phyloP scores from a whole-genome alignment of 352 stramenopile species.

The Pythium sukuiense region DNA sequence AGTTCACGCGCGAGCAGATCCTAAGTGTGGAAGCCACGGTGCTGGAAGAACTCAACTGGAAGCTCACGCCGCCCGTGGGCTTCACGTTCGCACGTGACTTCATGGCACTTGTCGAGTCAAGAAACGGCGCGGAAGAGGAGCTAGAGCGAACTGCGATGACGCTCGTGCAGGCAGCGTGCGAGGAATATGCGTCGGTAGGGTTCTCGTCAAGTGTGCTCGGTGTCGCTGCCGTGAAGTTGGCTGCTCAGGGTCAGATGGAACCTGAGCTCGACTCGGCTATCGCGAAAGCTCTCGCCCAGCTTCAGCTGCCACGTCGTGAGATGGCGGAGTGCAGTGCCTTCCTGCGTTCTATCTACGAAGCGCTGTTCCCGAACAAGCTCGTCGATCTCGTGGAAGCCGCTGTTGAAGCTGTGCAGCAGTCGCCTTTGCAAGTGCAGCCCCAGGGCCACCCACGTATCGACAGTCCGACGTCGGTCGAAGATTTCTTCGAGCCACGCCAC shows the following conservation, averaged over 20 bases:
- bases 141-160: slow-evolving; percentile 19
- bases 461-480: slow-evolving; percentile 24
- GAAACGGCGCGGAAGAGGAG: slow-evolving; percentile 13
- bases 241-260: slow-evolving; percentile 15
- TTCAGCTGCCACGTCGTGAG: slow-evolving; percentile 15
- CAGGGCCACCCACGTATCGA: slow-evolving; percentile 17
- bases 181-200: slow-evolving; percentile 23
- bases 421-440: slow-evolving; percentile 7
- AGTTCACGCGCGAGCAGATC: slow-evolving; percentile 68
- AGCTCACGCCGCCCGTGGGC: slow-evolving; percentile 61
- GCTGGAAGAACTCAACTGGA: slow-evolving; percentile 55
- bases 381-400: slow-evolving; percentile 5
- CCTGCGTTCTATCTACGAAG: slow-evolving; percentile 16
- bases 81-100: slow-evolving; percentile 73
- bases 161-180: slow-evolving; percentile 21
- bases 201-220: slow-evolving; percentile 18
- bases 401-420: neutral
- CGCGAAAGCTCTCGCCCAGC: slow-evolving; percentile 11
- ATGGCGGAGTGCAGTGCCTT: slow-evolving; percentile 14
- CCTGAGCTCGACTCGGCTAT: slow-evolving; percentile 10
- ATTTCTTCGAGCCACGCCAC: slow-evolving; percentile 24
- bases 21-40: slow-evolving; percentile 55
- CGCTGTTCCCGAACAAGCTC: slow-evolving; percentile 16
- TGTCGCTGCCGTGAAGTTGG: slow-evolving; percentile 17
- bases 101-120: slow-evolving; percentile 35